Evolutionary conservation across 306 rosid genomes (phyloP).

Genomic region (Styphnolobium japonicum): DNA sequence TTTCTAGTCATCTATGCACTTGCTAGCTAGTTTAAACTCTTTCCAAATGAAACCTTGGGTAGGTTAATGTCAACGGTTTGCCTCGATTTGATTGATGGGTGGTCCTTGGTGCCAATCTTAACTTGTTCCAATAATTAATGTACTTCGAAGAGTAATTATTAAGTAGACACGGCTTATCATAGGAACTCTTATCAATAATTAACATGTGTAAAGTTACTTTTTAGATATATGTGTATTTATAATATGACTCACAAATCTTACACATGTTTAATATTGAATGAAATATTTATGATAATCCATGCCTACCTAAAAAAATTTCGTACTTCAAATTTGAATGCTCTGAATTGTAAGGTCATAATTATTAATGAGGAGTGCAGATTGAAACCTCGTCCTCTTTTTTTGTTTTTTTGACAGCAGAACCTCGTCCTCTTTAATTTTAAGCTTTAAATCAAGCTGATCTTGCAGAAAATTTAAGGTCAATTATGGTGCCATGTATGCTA

Average conservation of each 20-base stretch:
- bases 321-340: conserved; percentile 15
- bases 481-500: neutral
- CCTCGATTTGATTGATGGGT: conserved; percentile 17
- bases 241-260: too few relatives aligned
- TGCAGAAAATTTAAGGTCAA: neutral
- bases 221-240: too few relatives aligned
- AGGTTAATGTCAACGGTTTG: conserved; percentile 53
- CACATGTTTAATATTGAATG: too few relatives aligned
- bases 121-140: conserved; percentile 15
- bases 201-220: too few relatives aligned
- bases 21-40: conserved; percentile 24
- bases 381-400: neutral
- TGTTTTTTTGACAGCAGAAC: too few relatives aligned
- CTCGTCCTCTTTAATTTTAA: too few relatives aligned
- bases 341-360: conserved; percentile 20
- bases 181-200: too few relatives aligned
- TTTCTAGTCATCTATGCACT: conserved; percentile 55
- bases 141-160: too few relatives aligned
- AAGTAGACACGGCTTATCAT: too few relatives aligned
- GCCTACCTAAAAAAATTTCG: too few relatives aligned
- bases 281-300: too few relatives aligned
- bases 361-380: neutral
- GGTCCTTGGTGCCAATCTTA: conserved; percentile 15
- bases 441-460: neutral
- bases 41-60: conserved; percentile 16